Percentiles rank a stretch among this genome's conserved stretches.
Conservation (phyloP, 164 flowering plant genomes). For the Warburgia ugandensis region DNA sequence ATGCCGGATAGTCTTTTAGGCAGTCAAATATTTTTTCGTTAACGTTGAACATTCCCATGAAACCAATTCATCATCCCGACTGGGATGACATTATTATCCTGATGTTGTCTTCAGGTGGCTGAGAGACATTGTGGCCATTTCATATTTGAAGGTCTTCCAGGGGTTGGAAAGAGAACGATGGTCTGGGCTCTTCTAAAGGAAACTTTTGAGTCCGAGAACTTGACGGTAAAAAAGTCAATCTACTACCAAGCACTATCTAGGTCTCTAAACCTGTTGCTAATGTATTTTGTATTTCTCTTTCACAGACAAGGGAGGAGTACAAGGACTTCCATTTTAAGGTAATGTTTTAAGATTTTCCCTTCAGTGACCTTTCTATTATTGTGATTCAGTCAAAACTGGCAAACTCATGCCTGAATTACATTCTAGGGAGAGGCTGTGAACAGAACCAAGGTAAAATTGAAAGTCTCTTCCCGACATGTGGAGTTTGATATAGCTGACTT, state of each 20-base stretch:
- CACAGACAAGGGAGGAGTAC: slow-evolving; percentile 37
- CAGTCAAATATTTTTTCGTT: not conserved
- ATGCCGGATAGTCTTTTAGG: not conserved
- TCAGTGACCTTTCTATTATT: not conserved
- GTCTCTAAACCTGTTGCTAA: not conserved
- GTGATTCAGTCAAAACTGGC: not conserved
- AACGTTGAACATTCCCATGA: not conserved
- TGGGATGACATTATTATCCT: not conserved
- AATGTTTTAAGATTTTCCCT: not conserved
- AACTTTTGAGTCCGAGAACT: slow-evolving; percentile 33
- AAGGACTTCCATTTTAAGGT: slow-evolving; percentile 52
- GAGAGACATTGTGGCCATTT: slow-evolving; percentile 33
- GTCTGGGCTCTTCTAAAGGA: slow-evolving; percentile 50
- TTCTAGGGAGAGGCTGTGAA: slow-evolving; percentile 47
- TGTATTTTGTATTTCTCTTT: not conserved
- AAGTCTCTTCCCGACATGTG: slow-evolving; percentile 40
- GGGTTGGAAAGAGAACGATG: slow-evolving; percentile 78
- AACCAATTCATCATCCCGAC: not conserved
- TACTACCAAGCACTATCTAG: too few relatives aligned
- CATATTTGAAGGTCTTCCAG: slow-evolving; percentile 64
- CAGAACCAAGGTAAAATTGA: slow-evolving; percentile 35
- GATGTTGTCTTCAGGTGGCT: slow-evolving; percentile 20
- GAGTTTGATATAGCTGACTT: slow-evolving; percentile 57
- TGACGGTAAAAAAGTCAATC: slow-evolving; percentile 49
- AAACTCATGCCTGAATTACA: not conserved